Percentiles rank a stretch among this genome's conserved stretches.
phyloP scores from a whole-genome alignment of 306 rosid genomes.

The Cicer arietinum region DNA sequence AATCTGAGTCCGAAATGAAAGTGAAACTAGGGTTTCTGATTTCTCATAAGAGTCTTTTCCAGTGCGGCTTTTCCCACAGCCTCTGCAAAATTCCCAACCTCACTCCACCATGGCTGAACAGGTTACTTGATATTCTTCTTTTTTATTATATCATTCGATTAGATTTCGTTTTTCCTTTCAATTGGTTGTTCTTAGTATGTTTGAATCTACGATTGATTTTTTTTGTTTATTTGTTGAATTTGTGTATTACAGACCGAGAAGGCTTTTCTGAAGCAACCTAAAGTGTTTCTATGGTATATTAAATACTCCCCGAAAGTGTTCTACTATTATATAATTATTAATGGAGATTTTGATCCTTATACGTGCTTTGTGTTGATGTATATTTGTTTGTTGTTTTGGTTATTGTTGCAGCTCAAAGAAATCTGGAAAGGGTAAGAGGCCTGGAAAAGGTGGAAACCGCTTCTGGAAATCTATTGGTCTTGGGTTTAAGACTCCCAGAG shows the following conservation, averaged over 20 bases:
- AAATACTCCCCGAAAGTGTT: too few relatives aligned
- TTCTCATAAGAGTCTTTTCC: neutral
- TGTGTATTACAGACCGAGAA: slow-evolving; percentile 61
- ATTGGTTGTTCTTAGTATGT: too few relatives aligned
- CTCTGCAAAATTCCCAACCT: neutral
- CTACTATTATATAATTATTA: too few relatives aligned
- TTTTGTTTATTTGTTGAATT: neutral
- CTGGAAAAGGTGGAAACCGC: slow-evolving; percentile 89
- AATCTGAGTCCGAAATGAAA: neutral
- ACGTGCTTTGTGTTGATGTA: neutral
- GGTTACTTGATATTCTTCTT: neutral
- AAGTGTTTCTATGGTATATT: slow-evolving; percentile 62
- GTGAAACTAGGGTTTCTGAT: too few relatives aligned
- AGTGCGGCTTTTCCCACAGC: neutral
- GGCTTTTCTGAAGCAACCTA: slow-evolving; percentile 69
- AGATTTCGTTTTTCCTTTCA: neutral
- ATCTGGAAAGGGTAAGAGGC: slow-evolving; percentile 75
- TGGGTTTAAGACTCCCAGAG: slow-evolving; percentile 89
- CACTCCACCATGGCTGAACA: slow-evolving; percentile 9
- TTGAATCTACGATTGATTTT: neutral
- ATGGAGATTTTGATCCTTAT: too few relatives aligned
- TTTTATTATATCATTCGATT: neutral
- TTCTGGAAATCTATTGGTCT: slow-evolving; percentile 80
- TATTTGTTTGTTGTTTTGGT: neutral
- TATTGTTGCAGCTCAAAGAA: slow-evolving; percentile 65